phyloP scores from a whole-genome alignment of 805 yeast species.

The Sugiyamaella lignohabitans region DNA sequence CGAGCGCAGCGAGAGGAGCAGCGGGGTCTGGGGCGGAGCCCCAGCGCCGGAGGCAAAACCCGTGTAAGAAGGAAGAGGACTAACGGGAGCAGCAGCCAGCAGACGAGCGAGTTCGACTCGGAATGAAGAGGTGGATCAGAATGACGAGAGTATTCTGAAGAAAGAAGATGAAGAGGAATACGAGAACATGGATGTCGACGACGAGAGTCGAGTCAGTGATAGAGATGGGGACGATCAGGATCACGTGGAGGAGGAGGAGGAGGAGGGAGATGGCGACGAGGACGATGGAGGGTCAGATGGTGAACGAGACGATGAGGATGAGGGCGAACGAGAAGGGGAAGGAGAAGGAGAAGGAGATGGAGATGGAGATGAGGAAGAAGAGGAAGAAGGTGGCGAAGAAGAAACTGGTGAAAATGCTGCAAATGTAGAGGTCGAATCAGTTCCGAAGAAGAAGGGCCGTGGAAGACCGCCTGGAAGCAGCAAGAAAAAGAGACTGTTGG shows the following conservation, averaged over 20 bases:
- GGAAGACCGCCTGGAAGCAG: slow-evolving; percentile 33
- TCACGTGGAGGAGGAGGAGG: too few species aligned
- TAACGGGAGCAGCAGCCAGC: not conserved
- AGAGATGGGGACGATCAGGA: too few species aligned
- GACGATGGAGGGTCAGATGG: slow-evolving; percentile 1
- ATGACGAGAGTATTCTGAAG: slow-evolving; percentile 11
- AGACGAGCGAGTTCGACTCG: too few species aligned
- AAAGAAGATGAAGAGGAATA: slow-evolving; percentile 14
- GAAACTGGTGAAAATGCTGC: slow-evolving; percentile 27
- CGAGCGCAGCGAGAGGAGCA: too few species aligned
- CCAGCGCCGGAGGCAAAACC: slow-evolving; percentile 14
- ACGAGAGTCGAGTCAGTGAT: slow-evolving; percentile 4
- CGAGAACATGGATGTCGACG: slow-evolving; percentile 8
- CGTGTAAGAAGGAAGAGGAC: not conserved
- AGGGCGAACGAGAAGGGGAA: slow-evolving; percentile 3
- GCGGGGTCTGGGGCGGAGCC: too few species aligned
- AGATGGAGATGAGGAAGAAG: slow-evolving; percentile 7
- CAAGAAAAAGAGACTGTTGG: slow-evolving; percentile 22
- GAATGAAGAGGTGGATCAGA: slow-evolving; percentile 5
- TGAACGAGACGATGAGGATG: slow-evolving; percentile 4
- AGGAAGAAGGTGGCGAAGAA: slow-evolving; percentile 23
- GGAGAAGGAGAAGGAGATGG: slow-evolving; percentile 2
- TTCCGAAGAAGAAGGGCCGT: slow-evolving; percentile 20
- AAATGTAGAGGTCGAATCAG: slow-evolving; percentile 20
- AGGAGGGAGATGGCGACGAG: not conserved